Evolutionary conservation across 371 early-diverging fungal genomes (phyloP).

Genomic region (Mucor piriformis): DNA sequence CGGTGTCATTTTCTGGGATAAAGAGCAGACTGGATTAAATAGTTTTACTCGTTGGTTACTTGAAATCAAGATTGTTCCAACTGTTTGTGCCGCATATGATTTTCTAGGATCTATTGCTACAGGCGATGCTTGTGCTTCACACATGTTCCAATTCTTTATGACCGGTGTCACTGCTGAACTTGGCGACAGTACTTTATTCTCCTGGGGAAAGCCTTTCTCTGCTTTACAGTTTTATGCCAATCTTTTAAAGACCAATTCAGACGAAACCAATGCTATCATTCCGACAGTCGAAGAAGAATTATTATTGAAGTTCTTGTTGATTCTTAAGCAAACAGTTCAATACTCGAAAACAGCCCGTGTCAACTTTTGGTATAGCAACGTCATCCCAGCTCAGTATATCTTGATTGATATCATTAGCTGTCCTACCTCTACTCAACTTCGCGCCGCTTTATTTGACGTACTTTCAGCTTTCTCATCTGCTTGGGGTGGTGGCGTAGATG

Average conservation of each 20-base stretch:
- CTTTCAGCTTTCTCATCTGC: slow-evolving; percentile 46
- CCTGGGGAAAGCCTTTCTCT: slow-evolving; percentile 47
- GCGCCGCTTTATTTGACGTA: slow-evolving; percentile 43
- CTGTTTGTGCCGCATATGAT: slow-evolving; percentile 41
- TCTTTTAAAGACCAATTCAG: slow-evolving; percentile 12
- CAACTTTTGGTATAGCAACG: slow-evolving; percentile 27
- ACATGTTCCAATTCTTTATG: slow-evolving; percentile 34
- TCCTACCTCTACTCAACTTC: slow-evolving; percentile 33
- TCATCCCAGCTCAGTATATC: not conserved
- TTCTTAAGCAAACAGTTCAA: slow-evolving; percentile 44
- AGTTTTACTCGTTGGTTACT: slow-evolving; percentile 78
- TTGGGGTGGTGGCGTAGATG: slow-evolving; percentile 42
- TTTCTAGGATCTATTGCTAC: slow-evolving; percentile 44
- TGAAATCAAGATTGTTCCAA: slow-evolving; percentile 38
- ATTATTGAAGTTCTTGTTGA: slow-evolving; percentile 29
- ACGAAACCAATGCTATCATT: slow-evolving; percentile 14
- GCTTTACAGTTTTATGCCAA: slow-evolving; percentile 40
- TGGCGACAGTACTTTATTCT: slow-evolving; percentile 30
- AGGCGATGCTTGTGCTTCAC: slow-evolving; percentile 38
- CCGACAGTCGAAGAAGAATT: slow-evolving; percentile 36
- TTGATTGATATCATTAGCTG: slow-evolving; percentile 29
- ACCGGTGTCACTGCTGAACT: slow-evolving; percentile 24
- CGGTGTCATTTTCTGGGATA: slow-evolving; percentile 79
- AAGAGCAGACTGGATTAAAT: slow-evolving; percentile 58
- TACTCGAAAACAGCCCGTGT: slow-evolving; percentile 38